phyloP scores from a whole-genome alignment of 495 filamentous ascomycete genomes.

The Aspergillus sclerotioniger region DNA sequence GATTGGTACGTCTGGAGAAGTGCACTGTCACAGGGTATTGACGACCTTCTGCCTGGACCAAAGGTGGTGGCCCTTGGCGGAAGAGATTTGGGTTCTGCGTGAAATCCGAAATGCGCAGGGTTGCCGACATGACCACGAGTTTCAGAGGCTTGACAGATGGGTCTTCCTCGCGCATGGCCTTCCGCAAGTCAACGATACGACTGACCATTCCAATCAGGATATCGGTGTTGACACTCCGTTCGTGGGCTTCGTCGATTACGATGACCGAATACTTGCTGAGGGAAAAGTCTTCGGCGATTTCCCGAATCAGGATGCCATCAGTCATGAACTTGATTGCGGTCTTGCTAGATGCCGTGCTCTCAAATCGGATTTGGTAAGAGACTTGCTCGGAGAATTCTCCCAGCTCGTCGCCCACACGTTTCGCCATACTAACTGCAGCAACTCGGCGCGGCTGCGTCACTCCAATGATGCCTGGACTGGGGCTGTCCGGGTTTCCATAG shows the following conservation, averaged over 20 bases:
- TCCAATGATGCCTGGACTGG: slow-evolving; percentile 87
- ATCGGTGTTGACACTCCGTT: slow-evolving; percentile 95
- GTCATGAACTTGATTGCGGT: slow-evolving; percentile 99
- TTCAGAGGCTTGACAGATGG: slow-evolving; percentile 73
- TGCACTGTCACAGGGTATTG: slow-evolving; percentile 89
- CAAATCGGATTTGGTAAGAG: slow-evolving; percentile 94
- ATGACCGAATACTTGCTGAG: slow-evolving; percentile 92
- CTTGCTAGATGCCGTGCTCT: slow-evolving; percentile 74
- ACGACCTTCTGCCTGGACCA: slow-evolving; percentile 89
- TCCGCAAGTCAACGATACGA: slow-evolving; percentile 78
- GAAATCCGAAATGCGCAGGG: slow-evolving; percentile 85
- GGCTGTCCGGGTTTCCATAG: slow-evolving; percentile 73
- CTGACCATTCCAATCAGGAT: slow-evolving; percentile 96
- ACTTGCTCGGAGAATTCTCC: slow-evolving; percentile 67
- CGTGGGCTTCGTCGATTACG: slow-evolving; percentile 96
- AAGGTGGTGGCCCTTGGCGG: slow-evolving; percentile 67
- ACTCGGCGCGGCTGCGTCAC: slow-evolving; percentile 93
- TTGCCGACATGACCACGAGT: slow-evolving; percentile 98
- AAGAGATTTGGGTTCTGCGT: slow-evolving; percentile 81
- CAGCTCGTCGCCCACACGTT: slow-evolving; percentile 82
- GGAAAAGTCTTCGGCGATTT: slow-evolving; percentile 86
- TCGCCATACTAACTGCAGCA: slow-evolving; percentile 92
- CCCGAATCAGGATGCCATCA: slow-evolving; percentile 90
- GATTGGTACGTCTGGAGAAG: slow-evolving; percentile 77
- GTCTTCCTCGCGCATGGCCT: slow-evolving; percentile 61